Evolutionary conservation across 78 protist genomes (phyloP).

Genomic region (Cavenderia fasciculata): DNA sequence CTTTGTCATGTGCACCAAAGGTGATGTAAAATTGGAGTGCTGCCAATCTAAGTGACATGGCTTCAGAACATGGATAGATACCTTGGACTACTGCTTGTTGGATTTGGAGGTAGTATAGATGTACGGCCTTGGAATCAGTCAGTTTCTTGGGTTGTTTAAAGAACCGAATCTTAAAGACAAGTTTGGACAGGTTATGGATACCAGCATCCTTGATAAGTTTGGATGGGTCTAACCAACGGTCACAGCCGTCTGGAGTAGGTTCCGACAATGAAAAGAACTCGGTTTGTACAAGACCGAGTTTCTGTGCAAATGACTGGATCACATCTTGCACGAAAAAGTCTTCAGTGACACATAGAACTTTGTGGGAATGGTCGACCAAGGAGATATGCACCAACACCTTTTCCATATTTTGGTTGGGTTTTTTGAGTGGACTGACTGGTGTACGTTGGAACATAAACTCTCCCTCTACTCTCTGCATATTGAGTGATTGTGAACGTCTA

Average conservation of each 20-base stretch:
- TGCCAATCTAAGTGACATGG: slow-evolving; percentile 50
- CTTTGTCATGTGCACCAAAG: slow-evolving; percentile 58
- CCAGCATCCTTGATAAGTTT: slow-evolving; percentile 41
- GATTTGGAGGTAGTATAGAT: slow-evolving; percentile 57
- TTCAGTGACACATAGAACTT: slow-evolving; percentile 65
- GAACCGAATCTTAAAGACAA: slow-evolving; percentile 41
- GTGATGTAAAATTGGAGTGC: slow-evolving; percentile 56
- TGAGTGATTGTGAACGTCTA: slow-evolving; percentile 39
- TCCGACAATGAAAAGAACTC: slow-evolving; percentile 66
- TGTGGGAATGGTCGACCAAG: slow-evolving; percentile 64
- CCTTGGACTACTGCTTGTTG: slow-evolving; percentile 55
- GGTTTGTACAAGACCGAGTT: slow-evolving; percentile 44
- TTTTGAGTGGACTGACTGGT: neutral
- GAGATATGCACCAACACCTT: slow-evolving; percentile 42
- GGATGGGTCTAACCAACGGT: slow-evolving; percentile 71
- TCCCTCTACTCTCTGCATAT: slow-evolving; percentile 56
- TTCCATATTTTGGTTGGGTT: slow-evolving; percentile 12
- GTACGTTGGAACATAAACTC: slow-evolving; percentile 19
- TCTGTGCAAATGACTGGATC: slow-evolving; percentile 30
- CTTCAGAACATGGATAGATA: slow-evolving; percentile 72
- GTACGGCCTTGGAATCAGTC: slow-evolving; percentile 53
- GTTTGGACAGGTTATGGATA: slow-evolving; percentile 32
- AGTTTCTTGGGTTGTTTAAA: slow-evolving; percentile 64
- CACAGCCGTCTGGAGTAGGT: slow-evolving; percentile 34
- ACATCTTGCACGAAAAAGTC: slow-evolving; percentile 63